Conservation (phyloP, 371 early-diverging fungal genomes). For the Quaeritorhiza haematococci region DNA sequence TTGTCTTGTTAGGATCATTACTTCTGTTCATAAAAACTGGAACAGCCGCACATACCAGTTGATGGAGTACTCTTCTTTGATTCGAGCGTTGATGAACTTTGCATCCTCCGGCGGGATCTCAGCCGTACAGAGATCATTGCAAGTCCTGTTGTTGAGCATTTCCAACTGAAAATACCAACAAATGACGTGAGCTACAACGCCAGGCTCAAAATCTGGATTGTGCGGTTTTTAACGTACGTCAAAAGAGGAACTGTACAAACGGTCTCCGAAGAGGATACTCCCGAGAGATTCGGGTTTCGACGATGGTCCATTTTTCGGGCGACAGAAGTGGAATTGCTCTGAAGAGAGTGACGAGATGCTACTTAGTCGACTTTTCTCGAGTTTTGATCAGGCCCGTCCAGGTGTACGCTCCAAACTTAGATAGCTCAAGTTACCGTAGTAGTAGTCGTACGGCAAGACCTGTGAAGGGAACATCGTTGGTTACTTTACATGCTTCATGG, state of each 20-base stretch:
- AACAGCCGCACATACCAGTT: conserved; percentile 18
- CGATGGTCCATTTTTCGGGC: conserved; percentile 62
- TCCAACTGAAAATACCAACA: conserved; percentile 42
- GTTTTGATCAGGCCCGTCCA: too few species aligned
- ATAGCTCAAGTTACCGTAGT: too few species aligned
- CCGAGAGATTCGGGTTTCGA: conserved; percentile 82
- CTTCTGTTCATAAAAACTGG: background rate
- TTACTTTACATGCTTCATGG: too few species aligned
- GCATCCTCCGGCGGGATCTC: conserved; percentile 67
- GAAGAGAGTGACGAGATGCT: too few species aligned
- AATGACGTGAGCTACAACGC: background rate
- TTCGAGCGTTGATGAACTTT: conserved; percentile 74
- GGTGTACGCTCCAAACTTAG: too few species aligned
- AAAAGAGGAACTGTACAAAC: conserved; percentile 81
- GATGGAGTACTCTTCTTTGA: conserved; percentile 69
- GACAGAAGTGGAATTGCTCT: too few species aligned
- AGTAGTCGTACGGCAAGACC: too few species aligned
- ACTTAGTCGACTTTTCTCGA: too few species aligned
- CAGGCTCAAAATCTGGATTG: too few species aligned
- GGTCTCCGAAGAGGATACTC: conserved; percentile 91
- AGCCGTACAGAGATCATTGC: conserved; percentile 63
- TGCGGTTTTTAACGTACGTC: conserved; percentile 44
- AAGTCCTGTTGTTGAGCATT: conserved; percentile 51
- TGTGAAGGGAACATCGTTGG: too few species aligned
- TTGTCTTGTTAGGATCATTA: too few species aligned